Evolutionary conservation across 2,329 filamentous ascomycete species (phyloP).

Genomic region (Fusarium mangiferae): DNA sequence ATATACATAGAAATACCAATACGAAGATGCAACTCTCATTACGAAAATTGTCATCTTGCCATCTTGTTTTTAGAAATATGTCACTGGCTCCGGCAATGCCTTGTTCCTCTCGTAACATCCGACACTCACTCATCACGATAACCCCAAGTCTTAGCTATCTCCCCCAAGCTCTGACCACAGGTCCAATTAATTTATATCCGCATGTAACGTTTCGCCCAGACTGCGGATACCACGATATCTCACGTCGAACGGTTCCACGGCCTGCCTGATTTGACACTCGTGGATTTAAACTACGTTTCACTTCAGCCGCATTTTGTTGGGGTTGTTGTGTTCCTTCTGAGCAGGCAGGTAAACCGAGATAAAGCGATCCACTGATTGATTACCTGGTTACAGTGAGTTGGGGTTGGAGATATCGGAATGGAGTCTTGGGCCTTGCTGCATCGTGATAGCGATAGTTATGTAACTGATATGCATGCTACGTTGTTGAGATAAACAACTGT

Average conservation of each 20-base stretch:
- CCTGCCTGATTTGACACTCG: slow-evolving; percentile 3
- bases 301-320: background rate
- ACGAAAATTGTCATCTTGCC: slow-evolving; percentile 3
- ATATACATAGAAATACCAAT: slow-evolving; percentile 7
- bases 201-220: slow-evolving; percentile 37
- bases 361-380: slow-evolving; percentile 2
- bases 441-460: background rate
- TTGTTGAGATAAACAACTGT: background rate
- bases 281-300: slow-evolving; percentile 1
- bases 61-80: background rate
- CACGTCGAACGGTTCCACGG: slow-evolving; percentile 3
- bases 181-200: slow-evolving; percentile 26
- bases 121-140: slow-evolving; percentile 13
- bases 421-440: background rate
- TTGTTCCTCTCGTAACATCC: slow-evolving; percentile 21
- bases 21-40: slow-evolving; percentile 4
- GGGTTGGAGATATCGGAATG: background rate
- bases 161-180: slow-evolving; percentile 12
- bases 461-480: background rate
- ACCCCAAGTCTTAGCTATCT: background rate
- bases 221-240: slow-evolving; percentile 17
- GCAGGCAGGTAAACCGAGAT: background rate
- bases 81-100: slow-evolving; percentile 1
- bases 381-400: background rate
- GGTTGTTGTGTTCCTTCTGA: background rate